Conservation (phyloP, 2,329 filamentous ascomycete genomes). For the Paecilomyces niveus region DNA sequence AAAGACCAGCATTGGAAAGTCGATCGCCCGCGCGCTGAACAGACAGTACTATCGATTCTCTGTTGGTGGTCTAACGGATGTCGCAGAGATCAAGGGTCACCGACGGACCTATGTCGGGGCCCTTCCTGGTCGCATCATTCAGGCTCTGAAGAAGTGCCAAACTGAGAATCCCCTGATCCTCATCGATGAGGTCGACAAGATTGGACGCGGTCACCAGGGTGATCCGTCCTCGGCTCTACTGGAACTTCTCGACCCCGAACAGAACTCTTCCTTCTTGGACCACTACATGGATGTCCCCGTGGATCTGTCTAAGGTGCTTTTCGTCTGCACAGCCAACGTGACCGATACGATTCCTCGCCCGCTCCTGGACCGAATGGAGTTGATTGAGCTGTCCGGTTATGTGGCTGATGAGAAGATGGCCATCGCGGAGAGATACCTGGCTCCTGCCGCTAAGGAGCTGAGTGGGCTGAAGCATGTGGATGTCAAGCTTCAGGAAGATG, state of each 20-base stretch:
- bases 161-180: constrained; percentile 95
- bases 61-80: constrained; percentile 91
- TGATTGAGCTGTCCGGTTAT: constrained; percentile 93
- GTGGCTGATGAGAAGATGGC: constrained; percentile 99
- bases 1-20: constrained; percentile 98
- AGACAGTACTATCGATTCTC: constrained; percentile 98
- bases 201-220: constrained; percentile 90
- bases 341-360: constrained; percentile 95
- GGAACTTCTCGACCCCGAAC: constrained; percentile 90
- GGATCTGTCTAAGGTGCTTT: constrained; percentile 93
- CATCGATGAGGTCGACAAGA: constrained; percentile 98
- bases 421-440: constrained; percentile 88
- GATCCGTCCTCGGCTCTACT: constrained; percentile 91
- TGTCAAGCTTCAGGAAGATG: constrained; percentile 76
- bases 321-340: constrained; percentile 98
- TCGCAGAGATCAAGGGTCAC: constrained; percentile 98
- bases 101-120: constrained; percentile 94
- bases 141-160: constrained; percentile 97
- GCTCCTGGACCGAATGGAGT: constrained; percentile 92
- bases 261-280: constrained; percentile 94
- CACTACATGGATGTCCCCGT: constrained; percentile 99
- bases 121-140: constrained; percentile 90
- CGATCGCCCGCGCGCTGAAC: constrained; percentile 88
- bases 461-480: constrained; percentile 86
- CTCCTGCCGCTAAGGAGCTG: constrained; percentile 87